phyloP scores from a whole-genome alignment of 2,329 filamentous ascomycete genomes.

The Xylogone sp. region DNA sequence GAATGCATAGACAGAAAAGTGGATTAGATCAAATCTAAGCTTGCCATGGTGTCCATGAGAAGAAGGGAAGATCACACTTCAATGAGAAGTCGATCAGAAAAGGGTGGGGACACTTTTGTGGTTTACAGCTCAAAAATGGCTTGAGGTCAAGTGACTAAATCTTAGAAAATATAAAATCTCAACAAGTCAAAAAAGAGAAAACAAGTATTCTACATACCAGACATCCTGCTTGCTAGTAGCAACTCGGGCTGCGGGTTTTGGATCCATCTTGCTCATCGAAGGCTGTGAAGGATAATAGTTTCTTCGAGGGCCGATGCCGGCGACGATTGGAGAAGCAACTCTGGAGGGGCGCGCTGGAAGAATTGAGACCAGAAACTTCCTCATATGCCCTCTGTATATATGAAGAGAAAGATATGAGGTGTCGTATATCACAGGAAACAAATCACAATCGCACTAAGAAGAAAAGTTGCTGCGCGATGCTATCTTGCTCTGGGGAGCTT shows the following conservation, averaged over 20 bases:
- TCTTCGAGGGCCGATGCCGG: slow-evolving; percentile 10
- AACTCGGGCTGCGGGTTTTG: slow-evolving; percentile 45
- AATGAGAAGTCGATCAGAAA: too few species aligned
- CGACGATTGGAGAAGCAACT: not conserved
- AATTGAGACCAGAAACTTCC: not conserved
- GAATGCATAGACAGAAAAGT: not conserved
- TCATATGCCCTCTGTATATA: not conserved
- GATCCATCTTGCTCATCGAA: slow-evolving; percentile 16
- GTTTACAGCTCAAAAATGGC: too few species aligned
- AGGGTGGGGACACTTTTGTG: too few species aligned
- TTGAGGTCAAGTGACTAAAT: too few species aligned
- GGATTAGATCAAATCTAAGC: too few species aligned
- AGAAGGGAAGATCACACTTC: too few species aligned
- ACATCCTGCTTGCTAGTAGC: slow-evolving; percentile 54
- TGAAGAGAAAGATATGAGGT: not conserved
- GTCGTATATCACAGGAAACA: not conserved
- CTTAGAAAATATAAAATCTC: too few species aligned
- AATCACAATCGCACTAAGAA: not conserved
- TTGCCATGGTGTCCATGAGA: too few species aligned
- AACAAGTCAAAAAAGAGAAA: not conserved
- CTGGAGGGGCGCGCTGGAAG: not conserved
- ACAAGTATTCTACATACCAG: slow-evolving; percentile 38
- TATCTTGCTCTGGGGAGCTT: not conserved
- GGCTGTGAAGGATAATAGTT: slow-evolving; percentile 17
- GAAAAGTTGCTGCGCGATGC: not conserved